Evolutionary conservation across 805 yeast species (phyloP), one percentile per base, ranked within the genome.

Genomic region (Yarrowia keelungensis): DNA sequence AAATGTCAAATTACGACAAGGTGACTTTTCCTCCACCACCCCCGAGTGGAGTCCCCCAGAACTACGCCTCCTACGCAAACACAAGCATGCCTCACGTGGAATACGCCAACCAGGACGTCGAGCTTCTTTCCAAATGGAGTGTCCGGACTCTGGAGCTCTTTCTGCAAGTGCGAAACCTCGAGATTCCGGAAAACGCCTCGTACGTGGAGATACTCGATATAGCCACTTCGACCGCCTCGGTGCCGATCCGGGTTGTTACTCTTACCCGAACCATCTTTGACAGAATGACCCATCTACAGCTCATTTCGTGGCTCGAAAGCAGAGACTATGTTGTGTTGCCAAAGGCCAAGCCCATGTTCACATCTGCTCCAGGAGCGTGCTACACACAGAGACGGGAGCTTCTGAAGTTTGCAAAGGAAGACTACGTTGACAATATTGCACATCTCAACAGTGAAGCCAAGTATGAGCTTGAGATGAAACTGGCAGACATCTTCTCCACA

Each of bases 391-490:
- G 62, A 26, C 38, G 35, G 10, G 47, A 56, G 38, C 47, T 56
- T 38, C n/a, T 56, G 16, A 42, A 56, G 16, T 56, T 56, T 42
- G 62, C 62, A 19, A 56, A 56, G 7, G 14, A 22, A 5, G 62
- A 56, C n/a, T 56, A 41, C 22, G 47, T 56, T 5, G 62, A 56
- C 22, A 22, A 56, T n/a, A 26, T 56, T n/a, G 46, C 62, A 15
- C 38, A 22, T 56, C 22, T 56, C 15, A 36, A 42, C 38, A 41
- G 12, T 8, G 62, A 41, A 16, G 62, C 45, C 38, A 41, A 32
- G 62, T 56, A 56, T 10, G 62, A 56, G 47, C 47, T 56, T 47
- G 62, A 56, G 9, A 41, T 26, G 39, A 56, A 41, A n/a, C 62
- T 56, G 26, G 62, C 62, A 8, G 62, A 56, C n/a, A 42, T 56